Percentiles rank a stretch among this genome's conserved stretches.
These are phyloP conservation scores for Ogataea populi-albae DNA, from an alignment of 805 yeast genomes.

Conservation along the genomic window DNA sequence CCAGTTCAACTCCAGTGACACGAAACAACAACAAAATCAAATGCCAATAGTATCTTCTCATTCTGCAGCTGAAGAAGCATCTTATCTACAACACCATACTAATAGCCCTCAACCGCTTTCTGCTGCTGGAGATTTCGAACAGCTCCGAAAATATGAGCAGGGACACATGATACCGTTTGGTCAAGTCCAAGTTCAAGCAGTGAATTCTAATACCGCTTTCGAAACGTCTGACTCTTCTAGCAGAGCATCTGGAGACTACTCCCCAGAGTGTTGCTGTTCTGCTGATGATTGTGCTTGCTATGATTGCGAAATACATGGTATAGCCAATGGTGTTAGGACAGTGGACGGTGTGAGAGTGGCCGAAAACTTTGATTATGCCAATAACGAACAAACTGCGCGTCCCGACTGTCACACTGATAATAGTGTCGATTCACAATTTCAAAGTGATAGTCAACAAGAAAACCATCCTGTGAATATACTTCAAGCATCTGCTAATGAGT, in stretches of 20 bases:
- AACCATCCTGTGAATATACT: neutral
- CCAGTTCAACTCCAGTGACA: no score
- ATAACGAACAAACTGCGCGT: neutral
- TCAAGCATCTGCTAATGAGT: conserved; percentile 19
- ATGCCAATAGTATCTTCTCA: no score
- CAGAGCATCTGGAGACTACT: neutral
- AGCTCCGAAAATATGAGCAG: no score
- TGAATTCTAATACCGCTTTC: conserved; percentile 12
- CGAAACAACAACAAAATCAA: no score
- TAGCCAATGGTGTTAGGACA: conserved; percentile 29
- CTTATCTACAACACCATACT: no score
- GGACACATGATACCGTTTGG: conserved; percentile 20
- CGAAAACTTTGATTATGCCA: neutral
- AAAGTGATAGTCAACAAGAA: neutral
- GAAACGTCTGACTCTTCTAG: conserved; percentile 5
- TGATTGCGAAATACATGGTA: conserved; percentile 35
- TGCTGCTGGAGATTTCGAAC: no score
- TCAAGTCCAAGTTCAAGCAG: conserved; percentile 24
- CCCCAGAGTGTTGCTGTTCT: conserved; percentile 30
- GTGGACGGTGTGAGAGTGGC: conserved; percentile 28
- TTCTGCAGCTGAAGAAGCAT: no score
- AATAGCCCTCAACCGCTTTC: no score
- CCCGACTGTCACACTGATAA: neutral
- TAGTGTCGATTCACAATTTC: neutral
- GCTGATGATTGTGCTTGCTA: conserved; percentile 34